Evolutionary conservation across 352 stramenopile species (phyloP), one percentile per base, ranked within the genome.

Genomic region (Phytophthora litchii): DNA sequence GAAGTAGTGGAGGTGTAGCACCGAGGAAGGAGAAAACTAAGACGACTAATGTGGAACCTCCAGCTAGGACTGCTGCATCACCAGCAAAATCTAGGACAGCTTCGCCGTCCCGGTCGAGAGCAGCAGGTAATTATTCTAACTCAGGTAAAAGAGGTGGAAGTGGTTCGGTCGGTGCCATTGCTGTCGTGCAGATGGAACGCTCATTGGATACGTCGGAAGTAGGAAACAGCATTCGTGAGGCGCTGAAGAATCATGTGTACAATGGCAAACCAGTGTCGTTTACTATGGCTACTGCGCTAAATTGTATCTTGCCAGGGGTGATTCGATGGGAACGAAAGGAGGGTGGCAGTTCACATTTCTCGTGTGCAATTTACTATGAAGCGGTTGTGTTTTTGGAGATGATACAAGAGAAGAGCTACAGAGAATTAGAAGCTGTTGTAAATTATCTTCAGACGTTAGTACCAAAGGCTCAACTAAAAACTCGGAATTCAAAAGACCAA

Each of bases 221-320:
- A 17, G 78, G 78, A 19, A 32, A 63, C 2, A 64, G 47, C 14
- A 79, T 88, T 50, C 51, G 56, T n/a, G 35, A 64, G 2, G 78
- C 80, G 10, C 53, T 90, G 6, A 64, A 73, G 21, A 70, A 27
- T 19, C 80, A 88, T 40, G 40, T 71, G 14, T 85, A 88, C 59
- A 87, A 88, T 54, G 78, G 72, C 55, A 86, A 87, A 52, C 29
- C 55, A 2, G 51, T 90, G 12, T 44, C 72, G 11, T 77, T 60
- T 40, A 55, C 55, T 16, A 16, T 90, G n/a, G 64, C 58, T 3
- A 34, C 44, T 10, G 43, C 69, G 3, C 65, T 90, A 40, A 55
- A 75, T 32, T 75, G 66, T 17, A 56, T 43, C 21, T 32, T 69
- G 3, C 38, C 60, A 0, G 67, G 71, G 5, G 70, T 76, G 4